Conservation (phyloP, 2,329 filamentous ascomycete species). For the Tolypocladium sp. region DNA sequence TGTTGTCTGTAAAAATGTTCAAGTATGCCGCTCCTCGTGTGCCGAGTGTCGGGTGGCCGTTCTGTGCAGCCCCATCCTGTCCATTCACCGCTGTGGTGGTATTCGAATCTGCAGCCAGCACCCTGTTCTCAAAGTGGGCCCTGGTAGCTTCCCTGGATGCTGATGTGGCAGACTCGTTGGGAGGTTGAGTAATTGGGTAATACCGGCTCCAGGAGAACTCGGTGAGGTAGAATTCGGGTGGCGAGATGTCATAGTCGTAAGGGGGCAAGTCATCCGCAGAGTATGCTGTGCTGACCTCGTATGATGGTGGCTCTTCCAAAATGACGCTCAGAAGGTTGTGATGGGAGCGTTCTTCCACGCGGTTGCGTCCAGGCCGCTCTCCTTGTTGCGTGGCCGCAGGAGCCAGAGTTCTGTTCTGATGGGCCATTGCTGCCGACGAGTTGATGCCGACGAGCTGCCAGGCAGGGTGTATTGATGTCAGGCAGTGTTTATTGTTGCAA, state of each 20-base stretch:
- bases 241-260: not conserved
- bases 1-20: not conserved
- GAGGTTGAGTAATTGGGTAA: not conserved
- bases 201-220: not conserved
- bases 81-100: not conserved
- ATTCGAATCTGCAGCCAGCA: not conserved
- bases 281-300: not conserved
- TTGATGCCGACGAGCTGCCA: too few relatives aligned
- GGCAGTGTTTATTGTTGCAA: too few relatives aligned
- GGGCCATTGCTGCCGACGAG: not conserved
- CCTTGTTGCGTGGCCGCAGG: not conserved
- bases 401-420: not conserved
- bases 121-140: not conserved
- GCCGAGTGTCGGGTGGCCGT: not conserved
- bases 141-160: not conserved
- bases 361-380: not conserved
- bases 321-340: not conserved
- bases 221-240: not conserved
- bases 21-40: not conserved
- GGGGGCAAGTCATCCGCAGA: not conserved
- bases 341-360: not conserved
- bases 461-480: too few relatives aligned
- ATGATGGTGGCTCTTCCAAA: not conserved
- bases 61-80: not conserved
- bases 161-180: not conserved